These are phyloP conservation scores for Citrus trifoliata DNA, from an alignment of 345 rosid species.

Conservation along the genomic window DNA sequence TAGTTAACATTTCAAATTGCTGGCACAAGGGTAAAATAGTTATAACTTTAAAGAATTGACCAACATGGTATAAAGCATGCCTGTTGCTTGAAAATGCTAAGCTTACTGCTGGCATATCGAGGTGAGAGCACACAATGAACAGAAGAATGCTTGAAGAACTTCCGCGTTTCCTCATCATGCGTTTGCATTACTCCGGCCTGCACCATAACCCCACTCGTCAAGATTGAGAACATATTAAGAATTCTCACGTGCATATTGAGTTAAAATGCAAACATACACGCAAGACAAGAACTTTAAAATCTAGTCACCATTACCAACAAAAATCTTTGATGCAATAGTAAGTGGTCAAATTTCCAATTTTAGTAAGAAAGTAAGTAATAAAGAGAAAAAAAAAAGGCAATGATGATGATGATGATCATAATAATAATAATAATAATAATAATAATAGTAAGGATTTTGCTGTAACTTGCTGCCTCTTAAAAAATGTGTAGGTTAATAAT, in stretches of 20 bases:
- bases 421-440: too few species aligned
- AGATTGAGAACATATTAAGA: neutral
- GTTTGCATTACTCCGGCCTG: conserved; percentile 75
- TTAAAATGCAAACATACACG: too few species aligned
- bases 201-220: neutral
- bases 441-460: too few species aligned
- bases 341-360: neutral
- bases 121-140: conserved; percentile 67
- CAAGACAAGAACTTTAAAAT: neutral
- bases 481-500: too few species aligned
- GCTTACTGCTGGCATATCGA: conserved; percentile 80
- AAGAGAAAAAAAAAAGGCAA: too few species aligned
- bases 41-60: neutral
- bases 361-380: neutral
- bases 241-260: neutral
- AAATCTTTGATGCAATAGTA: neutral
- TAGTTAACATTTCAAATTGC: too few species aligned
- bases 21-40: too few species aligned
- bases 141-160: conserved; percentile 69
- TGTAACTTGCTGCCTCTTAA: too few species aligned
- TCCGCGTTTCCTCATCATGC: conserved; percentile 73
- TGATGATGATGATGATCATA: too few species aligned
- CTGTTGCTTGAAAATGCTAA: conserved; percentile 83
- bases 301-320: neutral
- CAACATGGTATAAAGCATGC: conserved; percentile 42